Evolutionary conservation across 306 rosid genomes (phyloP).

Genomic region (Pterocarpus macrocarpus): DNA sequence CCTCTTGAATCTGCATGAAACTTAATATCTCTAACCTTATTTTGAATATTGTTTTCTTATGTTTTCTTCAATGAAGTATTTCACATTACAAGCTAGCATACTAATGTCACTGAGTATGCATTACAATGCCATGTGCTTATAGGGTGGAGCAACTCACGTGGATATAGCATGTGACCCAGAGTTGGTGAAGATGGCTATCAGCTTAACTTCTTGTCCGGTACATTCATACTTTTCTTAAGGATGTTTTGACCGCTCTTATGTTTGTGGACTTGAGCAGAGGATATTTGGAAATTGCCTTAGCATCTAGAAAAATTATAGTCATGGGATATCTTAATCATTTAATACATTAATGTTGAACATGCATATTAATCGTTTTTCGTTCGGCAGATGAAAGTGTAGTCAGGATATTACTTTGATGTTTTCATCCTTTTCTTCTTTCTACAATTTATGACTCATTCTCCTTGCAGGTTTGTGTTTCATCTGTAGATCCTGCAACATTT

Average conservation of each 20-base stretch:
- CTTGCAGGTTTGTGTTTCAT: conserved; percentile 93
- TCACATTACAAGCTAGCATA: conserved; percentile 22
- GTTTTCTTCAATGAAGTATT: conserved; percentile 20
- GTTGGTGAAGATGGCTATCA: conserved; percentile 85
- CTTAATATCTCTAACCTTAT: background rate
- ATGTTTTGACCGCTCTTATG: too few species aligned
- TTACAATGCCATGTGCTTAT: conserved; percentile 20
- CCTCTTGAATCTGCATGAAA: background rate
- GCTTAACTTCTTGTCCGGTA: conserved; percentile 92
- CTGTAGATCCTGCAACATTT: conserved; percentile 79
- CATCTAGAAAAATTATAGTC: background rate
- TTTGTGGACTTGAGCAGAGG: too few species aligned
- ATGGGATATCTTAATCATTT: background rate
- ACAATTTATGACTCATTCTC: conserved; percentile 26
- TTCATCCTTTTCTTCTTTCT: conserved; percentile 21
- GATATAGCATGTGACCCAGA: conserved; percentile 97
- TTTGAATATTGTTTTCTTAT: background rate
- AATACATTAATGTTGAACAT: conserved; percentile 17
- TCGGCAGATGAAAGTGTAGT: conserved; percentile 7
- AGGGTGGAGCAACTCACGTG: conserved; percentile 99
- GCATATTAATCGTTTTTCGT: background rate
- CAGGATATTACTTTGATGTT: conserved; percentile 8
- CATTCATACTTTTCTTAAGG: conserved; percentile 7
- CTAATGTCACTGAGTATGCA: conserved; percentile 16
- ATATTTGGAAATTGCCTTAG: background rate